Base-by-base conservation (phyloP, 2,329 filamentous ascomycete species). In the Epichloe hybrida region DNA sequence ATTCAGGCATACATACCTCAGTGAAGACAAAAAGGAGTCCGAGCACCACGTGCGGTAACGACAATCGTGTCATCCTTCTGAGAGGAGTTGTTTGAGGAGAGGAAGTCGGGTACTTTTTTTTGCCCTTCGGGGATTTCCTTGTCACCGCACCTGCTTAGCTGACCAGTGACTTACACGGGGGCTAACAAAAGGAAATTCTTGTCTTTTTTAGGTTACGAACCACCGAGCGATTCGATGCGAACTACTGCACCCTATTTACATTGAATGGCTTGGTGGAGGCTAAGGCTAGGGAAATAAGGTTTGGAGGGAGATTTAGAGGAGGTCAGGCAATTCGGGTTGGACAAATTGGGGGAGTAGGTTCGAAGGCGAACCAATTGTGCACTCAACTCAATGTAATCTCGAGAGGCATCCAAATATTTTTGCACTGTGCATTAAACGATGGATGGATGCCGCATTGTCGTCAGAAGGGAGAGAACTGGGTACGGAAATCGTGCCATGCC, bases 61-160 rank as follows among this genome's bases (percentile, higher is more conserved):
- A 45, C 17, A 17, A 17, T 17, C 17, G 17, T 27, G 42, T 45
- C 42, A 45, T 35, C 51, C 49, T 53, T 53, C 50, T 36, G 46
- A 49, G 50, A 50, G 46, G 41, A 35, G 5, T 51, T 51, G 15
- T 50, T 44, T 45, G 37, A 44, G 40, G 46, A 37, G 46, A 34
- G 41, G 39, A 38, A 53, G 49, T 47, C 49, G 46, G 45, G 52
- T 51, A 35, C 49, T 46, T 23, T 53, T 53, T 49, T 52, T 52
- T 52, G 35, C 51, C 51, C 47, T 50, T 50, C 21, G 35, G 35
- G 46, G 41, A 50, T 52, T 52, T 52, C 42, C 51, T 52, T 50
- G 47, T 27, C 51, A 54, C 45, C 48, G 49, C 46, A 46, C 44
- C 44, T 38, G 34, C 44, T 46, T 37, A 46, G 44, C n/a, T 34